Evolutionary conservation across 2,329 filamentous ascomycete genomes (phyloP).

Genomic region (Arthrobotrys sphaeroides): DNA sequence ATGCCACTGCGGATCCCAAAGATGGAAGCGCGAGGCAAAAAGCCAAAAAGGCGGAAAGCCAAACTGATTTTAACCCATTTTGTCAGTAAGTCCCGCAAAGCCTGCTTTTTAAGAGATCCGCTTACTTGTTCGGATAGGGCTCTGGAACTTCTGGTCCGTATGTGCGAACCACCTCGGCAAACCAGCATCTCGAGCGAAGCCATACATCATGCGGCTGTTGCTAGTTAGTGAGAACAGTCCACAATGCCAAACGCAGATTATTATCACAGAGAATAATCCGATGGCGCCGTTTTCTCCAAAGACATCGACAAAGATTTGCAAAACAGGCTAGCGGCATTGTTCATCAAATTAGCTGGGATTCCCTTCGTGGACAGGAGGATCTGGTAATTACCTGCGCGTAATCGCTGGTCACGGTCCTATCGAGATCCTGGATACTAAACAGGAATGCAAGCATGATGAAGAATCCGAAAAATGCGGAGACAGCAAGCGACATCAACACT

Average conservation of each 20-base stretch:
- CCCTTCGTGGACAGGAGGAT: too few relatives aligned
- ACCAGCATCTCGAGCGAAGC: slow-evolving; percentile 68
- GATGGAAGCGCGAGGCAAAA: slow-evolving; percentile 69
- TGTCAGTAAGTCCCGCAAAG: not conserved
- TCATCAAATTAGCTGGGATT: not conserved
- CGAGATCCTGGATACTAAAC: slow-evolving; percentile 70
- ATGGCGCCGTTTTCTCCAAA: slow-evolving; percentile 69
- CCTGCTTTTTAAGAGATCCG: not conserved
- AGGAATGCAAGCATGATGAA: slow-evolving; percentile 69
- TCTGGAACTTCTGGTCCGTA: slow-evolving; percentile 66
- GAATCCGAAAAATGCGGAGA: slow-evolving; percentile 69
- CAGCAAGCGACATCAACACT: slow-evolving; percentile 68
- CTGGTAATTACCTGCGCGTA: slow-evolving; percentile 60
- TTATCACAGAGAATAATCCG: slow-evolving; percentile 67
- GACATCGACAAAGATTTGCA: slow-evolving; percentile 70
- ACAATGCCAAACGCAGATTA: slow-evolving; percentile 71
- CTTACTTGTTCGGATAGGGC: slow-evolving; percentile 63
- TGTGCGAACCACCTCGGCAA: slow-evolving; percentile 68
- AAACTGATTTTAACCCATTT: slow-evolving; percentile 61
- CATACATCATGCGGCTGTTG: slow-evolving; percentile 71
- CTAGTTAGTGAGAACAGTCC: slow-evolving; percentile 69
- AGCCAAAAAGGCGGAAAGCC: slow-evolving; percentile 67
- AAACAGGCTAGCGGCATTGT: slow-evolving; percentile 63
- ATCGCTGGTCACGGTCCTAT: slow-evolving; percentile 62
- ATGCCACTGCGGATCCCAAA: slow-evolving; percentile 68